Evolutionary conservation across 208 protist species (phyloP).

Genomic region (Acanthamoeba triangularis): DNA sequence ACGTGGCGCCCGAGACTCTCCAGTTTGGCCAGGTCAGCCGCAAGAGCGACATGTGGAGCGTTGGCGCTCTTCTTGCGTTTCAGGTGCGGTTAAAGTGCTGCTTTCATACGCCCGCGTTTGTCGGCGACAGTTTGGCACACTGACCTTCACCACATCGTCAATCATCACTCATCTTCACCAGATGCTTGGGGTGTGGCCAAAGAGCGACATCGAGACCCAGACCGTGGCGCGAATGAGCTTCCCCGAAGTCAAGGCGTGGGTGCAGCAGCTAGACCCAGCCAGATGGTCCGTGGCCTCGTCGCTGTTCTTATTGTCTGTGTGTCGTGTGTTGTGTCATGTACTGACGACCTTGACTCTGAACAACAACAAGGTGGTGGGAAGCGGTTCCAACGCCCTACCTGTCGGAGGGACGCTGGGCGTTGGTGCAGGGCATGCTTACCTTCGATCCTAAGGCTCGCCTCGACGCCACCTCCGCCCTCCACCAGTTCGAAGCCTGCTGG

Average conservation of each 20-base stretch:
- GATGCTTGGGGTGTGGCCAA: slow-evolving; percentile 17
- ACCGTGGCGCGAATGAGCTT: background rate
- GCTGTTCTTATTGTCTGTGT: background rate
- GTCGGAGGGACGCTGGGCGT: background rate
- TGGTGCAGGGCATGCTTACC: background rate
- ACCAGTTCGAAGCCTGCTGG: background rate
- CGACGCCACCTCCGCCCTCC: background rate
- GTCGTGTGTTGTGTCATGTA: background rate
- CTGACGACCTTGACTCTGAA: background rate
- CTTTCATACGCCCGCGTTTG: too few species aligned
- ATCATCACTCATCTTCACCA: background rate
- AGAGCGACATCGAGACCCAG: background rate
- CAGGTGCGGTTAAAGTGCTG: background rate
- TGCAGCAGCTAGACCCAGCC: background rate
- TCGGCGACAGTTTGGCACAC: too few species aligned
- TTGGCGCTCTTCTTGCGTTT: background rate
- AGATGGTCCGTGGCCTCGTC: background rate
- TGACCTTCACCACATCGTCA: background rate
- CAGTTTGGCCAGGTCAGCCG: background rate
- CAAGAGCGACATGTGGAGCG: slow-evolving; percentile 1
- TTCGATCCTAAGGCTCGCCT: background rate
- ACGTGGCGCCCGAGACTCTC: background rate
- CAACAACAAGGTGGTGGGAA: background rate
- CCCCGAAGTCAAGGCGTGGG: background rate
- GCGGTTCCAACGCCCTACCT: background rate